A percentile compares a stretch with the other conserved stretches of the same genome.
Conservation (phyloP, 345 rosid genomes). For the Sonneratia caseolaris region DNA sequence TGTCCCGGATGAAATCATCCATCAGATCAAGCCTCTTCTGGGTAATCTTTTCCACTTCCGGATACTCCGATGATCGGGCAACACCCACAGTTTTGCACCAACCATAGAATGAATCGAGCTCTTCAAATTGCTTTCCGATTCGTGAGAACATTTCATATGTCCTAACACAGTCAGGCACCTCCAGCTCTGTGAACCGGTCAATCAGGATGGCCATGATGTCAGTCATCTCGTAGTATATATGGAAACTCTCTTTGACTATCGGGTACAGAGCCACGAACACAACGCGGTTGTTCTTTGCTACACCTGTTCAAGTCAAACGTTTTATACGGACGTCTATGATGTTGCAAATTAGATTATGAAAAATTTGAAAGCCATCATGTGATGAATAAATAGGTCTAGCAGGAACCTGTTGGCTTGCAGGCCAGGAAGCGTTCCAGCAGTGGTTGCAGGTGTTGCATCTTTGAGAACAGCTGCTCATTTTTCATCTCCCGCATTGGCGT, state of each 20-base stretch:
- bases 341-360: neutral
- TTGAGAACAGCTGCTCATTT: constrained; percentile 43
- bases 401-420: constrained; percentile 80
- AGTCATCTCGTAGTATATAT: constrained; percentile 52
- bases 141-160: constrained; percentile 58
- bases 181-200: constrained; percentile 73
- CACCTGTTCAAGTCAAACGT: constrained; percentile 26
- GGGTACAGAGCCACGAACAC: constrained; percentile 69
- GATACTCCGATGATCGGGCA: constrained; percentile 66
- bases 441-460: constrained; percentile 64
- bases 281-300: constrained; percentile 56
- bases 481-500: constrained; percentile 58
- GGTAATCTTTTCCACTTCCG: constrained; percentile 65
- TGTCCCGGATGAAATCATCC: constrained; percentile 76
- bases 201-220: constrained; percentile 47
- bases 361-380: neutral
- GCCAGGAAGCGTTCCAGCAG: constrained; percentile 74
- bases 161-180: constrained; percentile 51
- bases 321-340: neutral
- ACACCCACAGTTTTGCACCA: constrained; percentile 72
- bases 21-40: constrained; percentile 70
- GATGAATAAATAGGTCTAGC: neutral
- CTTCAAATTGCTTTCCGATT: constrained; percentile 52
- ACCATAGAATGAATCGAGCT: constrained; percentile 48
- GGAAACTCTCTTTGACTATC: constrained; percentile 68